A percentile compares a stretch with the other conserved stretches of the same genome.
Evolutionary conservation across 2,329 filamentous ascomycete species (phyloP).

Genomic region (Penicillium sp.): DNA sequence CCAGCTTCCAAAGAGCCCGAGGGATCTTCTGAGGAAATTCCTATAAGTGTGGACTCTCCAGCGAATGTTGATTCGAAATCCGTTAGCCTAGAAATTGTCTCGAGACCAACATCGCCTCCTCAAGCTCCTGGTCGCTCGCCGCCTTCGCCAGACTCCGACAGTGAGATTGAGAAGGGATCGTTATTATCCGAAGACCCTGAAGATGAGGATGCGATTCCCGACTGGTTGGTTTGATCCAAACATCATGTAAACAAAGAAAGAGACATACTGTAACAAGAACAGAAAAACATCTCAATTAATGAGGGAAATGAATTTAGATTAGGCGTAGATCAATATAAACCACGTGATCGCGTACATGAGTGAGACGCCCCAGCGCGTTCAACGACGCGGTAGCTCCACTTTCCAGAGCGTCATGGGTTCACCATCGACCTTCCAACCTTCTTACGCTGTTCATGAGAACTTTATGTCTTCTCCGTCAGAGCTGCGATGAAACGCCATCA

Average conservation of each 20-base stretch:
- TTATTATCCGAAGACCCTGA: slow-evolving; percentile 64
- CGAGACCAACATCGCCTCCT: slow-evolving; percentile 18
- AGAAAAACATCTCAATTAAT: no score
- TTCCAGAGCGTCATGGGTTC: slow-evolving; percentile 17
- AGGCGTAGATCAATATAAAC: background rate
- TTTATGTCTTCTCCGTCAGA: slow-evolving; percentile 3
- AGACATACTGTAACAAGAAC: background rate
- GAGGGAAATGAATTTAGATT: background rate
- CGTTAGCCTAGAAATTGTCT: slow-evolving; percentile 28
- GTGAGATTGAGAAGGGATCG: slow-evolving; percentile 50
- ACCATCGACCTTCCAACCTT: background rate
- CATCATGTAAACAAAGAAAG: background rate
- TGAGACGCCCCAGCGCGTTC: slow-evolving; percentile 16
- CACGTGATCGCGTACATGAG: slow-evolving; percentile 6
- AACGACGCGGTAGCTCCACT: slow-evolving; percentile 1
- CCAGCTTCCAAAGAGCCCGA: background rate
- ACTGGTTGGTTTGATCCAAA: slow-evolving; percentile 55
- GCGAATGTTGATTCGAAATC: slow-evolving; percentile 23
- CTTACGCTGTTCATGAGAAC: background rate
- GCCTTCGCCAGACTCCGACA: slow-evolving; percentile 26
- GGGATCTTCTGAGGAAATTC: slow-evolving; percentile 21
- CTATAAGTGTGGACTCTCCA: slow-evolving; percentile 29
- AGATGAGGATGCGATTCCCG: slow-evolving; percentile 65
- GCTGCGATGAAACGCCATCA: slow-evolving; percentile 32
- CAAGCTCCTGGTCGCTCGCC: background rate